phyloP scores from a whole-genome alignment of 2,329 filamentous ascomycete species.

The Penicillium frequentans region DNA sequence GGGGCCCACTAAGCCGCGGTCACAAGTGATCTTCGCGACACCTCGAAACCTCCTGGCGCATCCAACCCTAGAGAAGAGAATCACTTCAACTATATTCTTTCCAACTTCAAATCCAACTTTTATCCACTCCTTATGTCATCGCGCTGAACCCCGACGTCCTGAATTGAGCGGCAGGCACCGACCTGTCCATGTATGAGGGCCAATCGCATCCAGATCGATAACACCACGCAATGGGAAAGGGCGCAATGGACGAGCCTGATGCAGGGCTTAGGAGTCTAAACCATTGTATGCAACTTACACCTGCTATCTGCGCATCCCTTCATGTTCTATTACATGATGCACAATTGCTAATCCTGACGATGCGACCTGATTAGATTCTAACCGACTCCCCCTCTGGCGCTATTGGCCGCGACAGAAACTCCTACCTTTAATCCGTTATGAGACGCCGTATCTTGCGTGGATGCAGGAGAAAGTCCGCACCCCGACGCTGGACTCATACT shows the following conservation, averaged over 20 bases:
- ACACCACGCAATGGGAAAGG: conserved; percentile 39
- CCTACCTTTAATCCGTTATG: conserved; percentile 86
- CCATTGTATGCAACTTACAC: conserved; percentile 57
- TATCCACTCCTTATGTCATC: conserved; percentile 24
- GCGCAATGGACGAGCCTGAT: conserved; percentile 40
- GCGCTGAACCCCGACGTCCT: conserved; percentile 7
- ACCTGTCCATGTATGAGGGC: conserved; percentile 28
- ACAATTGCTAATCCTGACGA: conserved; percentile 13
- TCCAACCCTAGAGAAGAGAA: not conserved
- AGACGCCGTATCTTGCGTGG: conserved; percentile 90
- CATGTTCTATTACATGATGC: not conserved
- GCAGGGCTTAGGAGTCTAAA: conserved; percentile 79
- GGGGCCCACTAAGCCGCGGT: conserved; percentile 18
- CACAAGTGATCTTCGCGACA: conserved; percentile 7
- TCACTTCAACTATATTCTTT: conserved; percentile 2
- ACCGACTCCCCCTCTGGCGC: conserved; percentile 82
- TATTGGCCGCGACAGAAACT: conserved; percentile 78
- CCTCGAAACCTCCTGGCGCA: conserved; percentile 2
- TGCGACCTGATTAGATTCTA: conserved; percentile 63
- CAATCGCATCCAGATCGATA: conserved; percentile 22
- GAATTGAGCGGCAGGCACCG: conserved; percentile 18
- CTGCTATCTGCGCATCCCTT: not conserved
- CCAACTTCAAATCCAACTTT: conserved; percentile 15
- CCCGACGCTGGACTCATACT: conserved; percentile 89
- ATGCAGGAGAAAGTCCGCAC: conserved; percentile 79